Conservation (phyloP, 2,329 filamentous ascomycete species). For the Coniochaeta sp. region DNA sequence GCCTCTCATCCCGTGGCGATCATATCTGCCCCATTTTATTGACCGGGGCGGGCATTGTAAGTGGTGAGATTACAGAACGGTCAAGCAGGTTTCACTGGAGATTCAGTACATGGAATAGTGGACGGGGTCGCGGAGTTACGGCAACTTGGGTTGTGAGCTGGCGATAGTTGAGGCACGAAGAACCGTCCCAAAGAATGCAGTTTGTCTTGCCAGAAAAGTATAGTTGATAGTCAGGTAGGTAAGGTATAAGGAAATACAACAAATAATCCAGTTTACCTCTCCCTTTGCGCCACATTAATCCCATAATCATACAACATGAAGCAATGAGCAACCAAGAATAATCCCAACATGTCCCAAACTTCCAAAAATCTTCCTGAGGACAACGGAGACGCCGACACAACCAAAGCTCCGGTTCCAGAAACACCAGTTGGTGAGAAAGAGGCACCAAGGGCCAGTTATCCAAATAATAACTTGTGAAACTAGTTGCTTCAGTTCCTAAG, state of each 20-base stretch:
- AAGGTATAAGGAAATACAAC: too few relatives aligned
- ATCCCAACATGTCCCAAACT: not conserved
- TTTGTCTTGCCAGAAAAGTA: too few relatives aligned
- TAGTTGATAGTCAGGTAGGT: too few relatives aligned
- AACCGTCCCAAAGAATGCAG: too few relatives aligned
- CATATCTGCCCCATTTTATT: not conserved
- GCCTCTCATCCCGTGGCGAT: not conserved
- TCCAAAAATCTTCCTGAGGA: not conserved
- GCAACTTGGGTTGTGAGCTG: too few relatives aligned
- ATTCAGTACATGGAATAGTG: not conserved
- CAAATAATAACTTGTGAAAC: not conserved
- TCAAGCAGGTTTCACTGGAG: not conserved
- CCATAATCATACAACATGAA: not conserved
- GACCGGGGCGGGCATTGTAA: not conserved
- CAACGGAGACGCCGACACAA: not conserved
- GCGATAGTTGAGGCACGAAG: not conserved
- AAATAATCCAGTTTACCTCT: not conserved
- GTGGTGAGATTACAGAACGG: not conserved
- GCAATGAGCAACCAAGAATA: not conserved
- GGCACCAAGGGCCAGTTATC: not conserved
- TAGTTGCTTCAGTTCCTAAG: slow-evolving; percentile 22
- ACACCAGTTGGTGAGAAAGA: not conserved
- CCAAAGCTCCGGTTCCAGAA: not conserved
- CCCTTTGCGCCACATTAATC: not conserved
- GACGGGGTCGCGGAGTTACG: too few relatives aligned